Conservation (phyloP, 257 asterid species). For the Catharanthus roseus region DNA sequence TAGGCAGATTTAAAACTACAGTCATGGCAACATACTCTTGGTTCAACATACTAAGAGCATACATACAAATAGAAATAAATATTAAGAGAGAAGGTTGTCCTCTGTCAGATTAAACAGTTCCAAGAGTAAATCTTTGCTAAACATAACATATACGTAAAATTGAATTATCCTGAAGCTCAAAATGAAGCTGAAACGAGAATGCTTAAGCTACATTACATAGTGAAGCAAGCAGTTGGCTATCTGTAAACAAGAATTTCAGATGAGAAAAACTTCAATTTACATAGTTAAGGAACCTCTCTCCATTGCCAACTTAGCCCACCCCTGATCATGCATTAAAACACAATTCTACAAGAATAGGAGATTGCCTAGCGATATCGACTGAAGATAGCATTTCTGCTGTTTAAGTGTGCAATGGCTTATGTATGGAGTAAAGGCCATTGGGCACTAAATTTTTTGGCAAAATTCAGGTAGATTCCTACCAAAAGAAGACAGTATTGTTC, state of each 20-base stretch:
- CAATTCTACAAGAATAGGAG: not conserved
- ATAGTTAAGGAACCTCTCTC: not conserved
- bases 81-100: not conserved
- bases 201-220: not conserved
- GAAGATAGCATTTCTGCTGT: not conserved
- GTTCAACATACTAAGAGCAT: slow-evolving; percentile 13
- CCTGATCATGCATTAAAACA: not conserved
- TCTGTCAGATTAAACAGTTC: not conserved
- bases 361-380: not conserved
- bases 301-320: not conserved
- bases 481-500: not conserved
- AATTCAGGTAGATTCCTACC: not conserved
- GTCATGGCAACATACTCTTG: slow-evolving; percentile 13
- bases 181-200: slow-evolving; percentile 1
- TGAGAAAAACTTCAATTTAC: not conserved
- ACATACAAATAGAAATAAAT: not conserved
- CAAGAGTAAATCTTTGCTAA: not conserved
- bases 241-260: not conserved
- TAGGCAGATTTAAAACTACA: slow-evolving; percentile 41
- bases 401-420: not conserved
- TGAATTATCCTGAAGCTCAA: not conserved
- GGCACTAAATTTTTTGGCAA: not conserved
- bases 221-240: not conserved
- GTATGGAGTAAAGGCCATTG: not conserved
- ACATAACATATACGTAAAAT: not conserved